Evolutionary conservation across 208 protist genomes (phyloP).

Genomic region (Entamoeba dispar): DNA sequence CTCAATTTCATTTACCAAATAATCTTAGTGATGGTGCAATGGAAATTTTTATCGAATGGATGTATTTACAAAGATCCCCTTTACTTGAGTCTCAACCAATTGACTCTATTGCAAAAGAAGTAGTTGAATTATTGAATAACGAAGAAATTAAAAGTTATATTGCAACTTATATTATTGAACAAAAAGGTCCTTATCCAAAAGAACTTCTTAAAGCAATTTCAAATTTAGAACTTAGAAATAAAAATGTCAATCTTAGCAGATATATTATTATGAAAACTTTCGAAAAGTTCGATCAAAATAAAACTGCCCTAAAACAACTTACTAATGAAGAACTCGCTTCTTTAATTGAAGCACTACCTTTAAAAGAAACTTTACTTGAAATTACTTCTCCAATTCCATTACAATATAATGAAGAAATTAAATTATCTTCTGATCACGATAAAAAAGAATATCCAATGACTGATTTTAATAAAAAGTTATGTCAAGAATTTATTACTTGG

Average conservation of each 20-base stretch:
- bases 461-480: background rate
- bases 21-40: background rate
- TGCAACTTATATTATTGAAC: background rate
- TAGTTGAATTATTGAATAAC: background rate
- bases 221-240: background rate
- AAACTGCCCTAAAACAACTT: background rate
- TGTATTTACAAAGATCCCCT: background rate
- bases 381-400: background rate
- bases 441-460: background rate
- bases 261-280: background rate
- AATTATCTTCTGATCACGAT: background rate
- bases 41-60: background rate
- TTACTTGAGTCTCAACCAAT: background rate
- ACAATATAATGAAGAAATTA: background rate
- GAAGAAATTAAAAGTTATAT: background rate
- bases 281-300: background rate
- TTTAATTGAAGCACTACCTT: background rate
- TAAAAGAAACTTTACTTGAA: background rate
- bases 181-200: background rate
- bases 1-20: background rate
- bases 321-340: background rate
- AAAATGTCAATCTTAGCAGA: background rate
- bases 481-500: background rate
- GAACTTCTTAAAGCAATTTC: background rate
- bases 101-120: background rate